Evolutionary conservation across 169 alveolate genomes (phyloP), one percentile per base, ranked within the genome.

Genomic region (Eimeria maxima): DNA sequence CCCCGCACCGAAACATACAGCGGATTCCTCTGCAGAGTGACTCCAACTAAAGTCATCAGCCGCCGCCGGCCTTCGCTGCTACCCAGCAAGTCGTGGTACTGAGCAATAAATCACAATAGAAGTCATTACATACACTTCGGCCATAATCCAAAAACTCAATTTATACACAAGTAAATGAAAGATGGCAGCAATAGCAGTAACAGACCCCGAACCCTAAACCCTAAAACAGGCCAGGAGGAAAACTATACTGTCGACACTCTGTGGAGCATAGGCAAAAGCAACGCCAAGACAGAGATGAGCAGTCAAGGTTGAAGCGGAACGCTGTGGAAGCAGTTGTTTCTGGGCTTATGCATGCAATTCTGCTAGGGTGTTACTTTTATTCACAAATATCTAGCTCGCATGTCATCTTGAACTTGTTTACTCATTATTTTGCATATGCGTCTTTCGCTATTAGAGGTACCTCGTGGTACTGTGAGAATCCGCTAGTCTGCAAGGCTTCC

Each of bases 61-160:
- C 74, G 90, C 16, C 95, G 80, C 11, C 95, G 63, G 33, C 95
- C 95, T 29, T 44, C 86, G 18, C 57, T 50, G 84, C 95, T 92
- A 20, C 95, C 95, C 45, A 92, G 91, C 78, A 92, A 27, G 38
- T 92, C 95, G 84, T 92, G 90, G 24, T 92, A 74, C 95, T 92
- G 91, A 22, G 65, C 60, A 7, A 0, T 0, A 53, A 11, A 53
- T 53, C 16, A 53, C 20, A 53, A 14, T 11, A 14, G 3, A 53
- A 53, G 60, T 14, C 10, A 53, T 0, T 14, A 45, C 18, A 71
- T 13, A 45, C 60, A 45, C 57, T 16, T 73, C 86, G 2, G 22
- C 11, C 63, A 53, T 16, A 53, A 53, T 1, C 63, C 20, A 16
- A 0, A 3, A 8, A 60, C 8, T 0, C 20, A 1, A 60, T 60